phyloP scores from a whole-genome alignment of 208 protist genomes.

The Wallacemonas sp. region DNA sequence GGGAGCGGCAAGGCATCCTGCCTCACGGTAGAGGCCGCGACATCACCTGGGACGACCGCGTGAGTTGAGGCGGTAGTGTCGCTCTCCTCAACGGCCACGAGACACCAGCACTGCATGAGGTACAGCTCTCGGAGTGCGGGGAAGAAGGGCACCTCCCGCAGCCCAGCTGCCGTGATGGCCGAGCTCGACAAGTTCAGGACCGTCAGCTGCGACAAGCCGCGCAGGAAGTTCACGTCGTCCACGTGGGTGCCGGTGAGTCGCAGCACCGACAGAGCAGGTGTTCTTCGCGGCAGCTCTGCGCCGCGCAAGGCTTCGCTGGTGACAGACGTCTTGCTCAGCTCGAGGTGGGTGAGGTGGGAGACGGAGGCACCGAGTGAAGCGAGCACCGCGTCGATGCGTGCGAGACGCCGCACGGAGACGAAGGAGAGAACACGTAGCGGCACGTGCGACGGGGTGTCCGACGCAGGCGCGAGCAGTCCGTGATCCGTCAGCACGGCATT shows the following conservation, averaged over 20 bases:
- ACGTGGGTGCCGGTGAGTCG: background rate
- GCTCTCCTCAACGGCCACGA: background rate
- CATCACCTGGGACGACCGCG: too few species aligned
- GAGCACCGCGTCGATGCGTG: background rate
- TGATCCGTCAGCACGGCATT: background rate
- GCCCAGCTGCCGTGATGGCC: background rate
- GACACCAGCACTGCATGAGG: background rate
- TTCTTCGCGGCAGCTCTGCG: background rate
- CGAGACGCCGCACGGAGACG: background rate
- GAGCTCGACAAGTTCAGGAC: slow-evolving; percentile 6
- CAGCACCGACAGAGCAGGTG: background rate
- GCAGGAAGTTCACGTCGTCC: background rate
- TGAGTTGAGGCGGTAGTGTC: too few species aligned
- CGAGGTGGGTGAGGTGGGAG: background rate
- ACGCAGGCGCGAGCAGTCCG: background rate
- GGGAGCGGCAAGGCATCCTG: too few species aligned
- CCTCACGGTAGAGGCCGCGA: too few species aligned
- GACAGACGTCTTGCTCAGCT: slow-evolving; percentile 1
- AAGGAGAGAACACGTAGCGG: background rate
- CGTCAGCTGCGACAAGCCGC: background rate
- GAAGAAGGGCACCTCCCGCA: background rate
- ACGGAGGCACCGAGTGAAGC: background rate
- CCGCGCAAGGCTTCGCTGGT: background rate
- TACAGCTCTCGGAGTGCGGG: slow-evolving; percentile 3
- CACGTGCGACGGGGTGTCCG: too few species aligned